phyloP scores from a whole-genome alignment of 73 alveolate genomes.

The Blepharisma stoltei region DNA sequence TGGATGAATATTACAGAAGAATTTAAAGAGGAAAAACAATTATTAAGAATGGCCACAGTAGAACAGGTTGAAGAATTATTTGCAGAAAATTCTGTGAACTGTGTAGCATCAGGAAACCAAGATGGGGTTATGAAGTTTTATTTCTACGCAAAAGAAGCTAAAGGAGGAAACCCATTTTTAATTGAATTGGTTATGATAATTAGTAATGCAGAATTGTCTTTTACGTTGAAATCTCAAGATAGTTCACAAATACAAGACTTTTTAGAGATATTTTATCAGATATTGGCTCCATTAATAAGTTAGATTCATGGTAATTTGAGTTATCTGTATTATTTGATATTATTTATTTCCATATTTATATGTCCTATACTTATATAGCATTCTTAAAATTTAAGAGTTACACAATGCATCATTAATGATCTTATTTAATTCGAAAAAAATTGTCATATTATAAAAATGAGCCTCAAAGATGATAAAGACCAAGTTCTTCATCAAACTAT shows the following conservation, averaged over 20 bases:
- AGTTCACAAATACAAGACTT: not conserved
- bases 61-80: not conserved
- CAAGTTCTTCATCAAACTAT: no score
- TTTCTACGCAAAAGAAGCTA: constrained; percentile 4
- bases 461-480: no score
- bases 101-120: constrained; percentile 8
- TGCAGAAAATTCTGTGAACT: not conserved
- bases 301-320: no score
- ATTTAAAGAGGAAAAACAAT: not conserved
- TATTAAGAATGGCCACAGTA: not conserved
- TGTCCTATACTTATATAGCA: no score
- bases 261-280: not conserved
- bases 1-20: not conserved
- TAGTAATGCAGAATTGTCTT: not conserved
- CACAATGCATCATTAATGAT: no score
- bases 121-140: not conserved
- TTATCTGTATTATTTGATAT: no score
- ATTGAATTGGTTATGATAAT: not conserved
- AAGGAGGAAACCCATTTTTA: not conserved
- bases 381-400: no score
- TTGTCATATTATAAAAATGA: no score
- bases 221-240: constrained; percentile 4
- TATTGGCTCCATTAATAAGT: not conserved
- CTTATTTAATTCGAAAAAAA: no score
- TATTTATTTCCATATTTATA: no score